Conservation (phyloP, 2,329 filamentous ascomycete species). For the Periconia digitata region DNA sequence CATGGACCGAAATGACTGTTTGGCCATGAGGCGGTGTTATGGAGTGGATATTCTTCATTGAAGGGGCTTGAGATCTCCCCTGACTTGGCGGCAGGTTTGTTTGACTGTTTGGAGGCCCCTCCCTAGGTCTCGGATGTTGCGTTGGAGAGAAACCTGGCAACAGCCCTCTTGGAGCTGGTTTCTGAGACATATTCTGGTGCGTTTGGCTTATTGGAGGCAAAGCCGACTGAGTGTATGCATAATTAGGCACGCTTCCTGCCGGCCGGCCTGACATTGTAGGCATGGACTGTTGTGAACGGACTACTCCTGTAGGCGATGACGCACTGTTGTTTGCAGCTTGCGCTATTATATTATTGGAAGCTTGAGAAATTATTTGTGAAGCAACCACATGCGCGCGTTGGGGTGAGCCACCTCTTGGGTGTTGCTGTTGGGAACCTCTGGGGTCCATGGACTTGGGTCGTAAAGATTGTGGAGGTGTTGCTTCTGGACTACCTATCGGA, state of each 20-base stretch:
- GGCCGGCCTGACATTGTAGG: constrained; percentile 9
- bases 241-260: background rate
- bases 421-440: constrained; percentile 2
- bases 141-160: background rate
- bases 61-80: background rate
- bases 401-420: background rate
- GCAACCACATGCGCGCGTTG: constrained; percentile 2
- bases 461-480: background rate
- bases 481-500: constrained; percentile 8
- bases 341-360: constrained; percentile 2
- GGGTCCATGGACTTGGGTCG: constrained; percentile 3
- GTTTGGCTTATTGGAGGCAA: background rate
- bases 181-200: background rate
- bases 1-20: constrained; percentile 9
- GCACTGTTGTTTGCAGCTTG: background rate
- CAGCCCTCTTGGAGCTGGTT: background rate
- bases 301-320: background rate
- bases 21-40: constrained; percentile 2
- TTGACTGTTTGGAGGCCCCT: background rate
- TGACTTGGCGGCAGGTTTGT: background rate
- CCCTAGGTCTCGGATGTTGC: background rate
- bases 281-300: constrained; percentile 13
- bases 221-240: constrained; percentile 3
- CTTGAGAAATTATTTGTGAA: constrained; percentile 5
- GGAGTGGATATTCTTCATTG: background rate